phyloP scores from a whole-genome alignment of 805 yeast species.

The Torulaspora indica region DNA sequence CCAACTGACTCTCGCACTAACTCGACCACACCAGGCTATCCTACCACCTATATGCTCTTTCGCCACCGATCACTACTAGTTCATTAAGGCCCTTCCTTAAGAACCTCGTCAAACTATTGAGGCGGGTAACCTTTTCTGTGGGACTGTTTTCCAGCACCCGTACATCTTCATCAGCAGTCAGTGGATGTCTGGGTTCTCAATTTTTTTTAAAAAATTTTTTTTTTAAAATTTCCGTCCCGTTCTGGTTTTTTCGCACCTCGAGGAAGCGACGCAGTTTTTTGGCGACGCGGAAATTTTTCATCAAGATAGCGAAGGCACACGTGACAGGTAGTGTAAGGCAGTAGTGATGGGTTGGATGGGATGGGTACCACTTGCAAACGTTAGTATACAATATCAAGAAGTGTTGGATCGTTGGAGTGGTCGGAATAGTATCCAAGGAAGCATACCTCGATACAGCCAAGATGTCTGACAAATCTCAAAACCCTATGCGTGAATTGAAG shows the following conservation, averaged over 20 bases:
- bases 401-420: not conserved
- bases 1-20: not conserved
- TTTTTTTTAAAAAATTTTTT: not conserved
- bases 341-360: not conserved
- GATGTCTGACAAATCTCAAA: conserved; percentile 62
- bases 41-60: not conserved
- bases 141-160: not conserved
- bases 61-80: not conserved
- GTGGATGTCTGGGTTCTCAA: not conserved
- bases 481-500: conserved; percentile 98
- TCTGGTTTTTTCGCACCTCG: not conserved
- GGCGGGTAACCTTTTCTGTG: not conserved
- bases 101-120: not conserved
- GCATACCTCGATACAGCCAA: conserved; percentile 21
- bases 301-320: not conserved
- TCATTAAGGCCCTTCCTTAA: not conserved
- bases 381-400: not conserved
- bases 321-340: not conserved
- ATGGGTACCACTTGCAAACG: not conserved
- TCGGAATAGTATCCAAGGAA: conserved; percentile 1
- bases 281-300: not conserved
- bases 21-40: not conserved
- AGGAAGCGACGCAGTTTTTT: not conserved
- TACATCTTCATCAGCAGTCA: not conserved
- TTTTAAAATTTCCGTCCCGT: too few relatives aligned